Conservation (phyloP, 2,329 filamentous ascomycete species). For the Dactylellina cionopaga region DNA sequence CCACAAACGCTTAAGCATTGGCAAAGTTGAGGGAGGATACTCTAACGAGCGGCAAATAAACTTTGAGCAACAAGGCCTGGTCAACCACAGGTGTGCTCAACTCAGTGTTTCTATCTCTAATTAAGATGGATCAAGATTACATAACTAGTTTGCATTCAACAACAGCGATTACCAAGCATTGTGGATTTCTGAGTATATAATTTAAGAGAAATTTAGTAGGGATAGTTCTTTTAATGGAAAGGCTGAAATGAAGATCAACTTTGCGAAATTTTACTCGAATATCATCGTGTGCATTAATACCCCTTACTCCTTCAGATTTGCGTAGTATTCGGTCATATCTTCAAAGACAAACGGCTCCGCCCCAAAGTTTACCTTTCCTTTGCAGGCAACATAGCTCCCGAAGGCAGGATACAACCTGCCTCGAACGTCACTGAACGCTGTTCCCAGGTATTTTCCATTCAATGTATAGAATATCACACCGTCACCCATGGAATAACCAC, state of each 20-base stretch:
- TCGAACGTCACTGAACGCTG: slow-evolving; percentile 27
- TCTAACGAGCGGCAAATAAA: slow-evolving; percentile 35
- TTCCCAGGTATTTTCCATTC: slow-evolving; percentile 40
- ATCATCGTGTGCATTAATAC: not conserved
- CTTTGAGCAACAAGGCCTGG: slow-evolving; percentile 12
- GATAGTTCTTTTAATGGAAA: too few species aligned
- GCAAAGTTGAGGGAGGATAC: slow-evolving; percentile 10
- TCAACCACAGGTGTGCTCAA: slow-evolving; percentile 26
- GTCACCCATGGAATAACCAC: slow-evolving; percentile 23
- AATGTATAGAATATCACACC: slow-evolving; percentile 44
- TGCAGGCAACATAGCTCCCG: slow-evolving; percentile 18
- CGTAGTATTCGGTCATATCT: slow-evolving; percentile 29
- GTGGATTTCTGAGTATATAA: too few species aligned
- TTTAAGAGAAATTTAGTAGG: too few species aligned
- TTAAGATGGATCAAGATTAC: not conserved
- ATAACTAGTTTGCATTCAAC: not conserved
- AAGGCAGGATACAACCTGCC: slow-evolving; percentile 29
- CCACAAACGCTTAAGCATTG: too few species aligned
- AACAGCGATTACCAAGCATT: too few species aligned
- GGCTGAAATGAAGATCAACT: too few species aligned
- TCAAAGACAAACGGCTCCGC: slow-evolving; percentile 39
- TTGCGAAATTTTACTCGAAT: too few species aligned
- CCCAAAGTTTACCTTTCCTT: slow-evolving; percentile 40
- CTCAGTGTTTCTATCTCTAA: slow-evolving; percentile 20
- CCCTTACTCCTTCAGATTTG: not conserved